A percentile compares a stretch with the other conserved stretches of the same genome.
Conservation (phyloP, 257 asterid species). For the Nicotiana paniculata region DNA sequence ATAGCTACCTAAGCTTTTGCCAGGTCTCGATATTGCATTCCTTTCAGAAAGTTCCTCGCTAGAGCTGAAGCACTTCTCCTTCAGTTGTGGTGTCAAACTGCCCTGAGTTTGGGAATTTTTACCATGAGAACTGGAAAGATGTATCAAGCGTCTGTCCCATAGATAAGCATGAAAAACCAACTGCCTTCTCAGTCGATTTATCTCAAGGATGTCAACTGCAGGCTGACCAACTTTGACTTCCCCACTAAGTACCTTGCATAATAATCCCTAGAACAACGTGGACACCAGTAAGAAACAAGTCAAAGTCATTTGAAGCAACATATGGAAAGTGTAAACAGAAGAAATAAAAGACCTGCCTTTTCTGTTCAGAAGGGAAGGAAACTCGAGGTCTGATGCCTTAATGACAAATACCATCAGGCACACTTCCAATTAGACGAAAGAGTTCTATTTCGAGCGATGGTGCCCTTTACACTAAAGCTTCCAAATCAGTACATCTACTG, state of each 20-base stretch:
- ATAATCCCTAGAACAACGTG: conserved; percentile 18
- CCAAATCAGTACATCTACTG: not conserved
- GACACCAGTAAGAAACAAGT: not conserved
- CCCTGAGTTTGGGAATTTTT: conserved; percentile 9
- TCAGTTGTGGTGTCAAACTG: conserved; percentile 20
- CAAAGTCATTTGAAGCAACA: conserved; percentile 5
- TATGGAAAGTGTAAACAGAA: not conserved
- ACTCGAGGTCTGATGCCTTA: conserved; percentile 1
- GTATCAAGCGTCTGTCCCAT: conserved; percentile 81
- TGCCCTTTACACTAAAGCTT: not conserved
- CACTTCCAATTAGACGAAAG: not conserved
- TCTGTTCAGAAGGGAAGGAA: not conserved
- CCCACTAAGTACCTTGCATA: conserved; percentile 15
- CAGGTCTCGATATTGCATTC: conserved; percentile 33
- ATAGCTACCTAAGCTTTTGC: conserved; percentile 54
- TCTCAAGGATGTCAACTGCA: conserved; percentile 52
- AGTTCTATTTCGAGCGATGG: not conserved
- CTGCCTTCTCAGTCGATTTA: conserved; percentile 70
- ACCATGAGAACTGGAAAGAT: conserved; percentile 44
- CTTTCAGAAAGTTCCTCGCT: conserved; percentile 35
- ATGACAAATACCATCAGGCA: not conserved
- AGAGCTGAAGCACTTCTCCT: conserved; percentile 28
- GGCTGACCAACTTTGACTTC: conserved; percentile 23
- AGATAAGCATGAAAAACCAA: conserved; percentile 66
- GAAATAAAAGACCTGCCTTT: not conserved